A percentile compares a stretch with the other conserved stretches of the same genome.
phyloP scores from a whole-genome alignment of 2,329 filamentous ascomycete species.

The Monosporascus ibericus region DNA sequence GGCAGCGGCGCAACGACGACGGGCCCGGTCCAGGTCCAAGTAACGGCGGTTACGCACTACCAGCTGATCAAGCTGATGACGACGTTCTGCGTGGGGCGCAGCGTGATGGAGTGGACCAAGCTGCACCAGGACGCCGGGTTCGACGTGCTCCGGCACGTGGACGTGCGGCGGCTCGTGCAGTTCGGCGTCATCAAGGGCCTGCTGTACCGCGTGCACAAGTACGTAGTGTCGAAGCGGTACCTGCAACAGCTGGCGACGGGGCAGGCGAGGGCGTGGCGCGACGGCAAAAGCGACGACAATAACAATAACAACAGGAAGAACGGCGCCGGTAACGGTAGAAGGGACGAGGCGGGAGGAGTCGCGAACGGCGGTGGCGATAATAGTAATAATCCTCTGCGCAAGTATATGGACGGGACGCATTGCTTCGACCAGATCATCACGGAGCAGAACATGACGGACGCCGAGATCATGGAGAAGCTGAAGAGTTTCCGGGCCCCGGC shows the following conservation, averaged over 20 bases:
- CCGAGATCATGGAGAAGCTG: constrained; percentile 63
- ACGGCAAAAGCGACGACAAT: constrained; percentile 16
- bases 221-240: constrained; percentile 66
- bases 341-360: constrained; percentile 4
- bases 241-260: constrained; percentile 51
- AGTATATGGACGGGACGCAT: constrained; percentile 68
- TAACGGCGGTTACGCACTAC: constrained; percentile 43
- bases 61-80: constrained; percentile 79
- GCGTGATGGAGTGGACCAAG: constrained; percentile 81
- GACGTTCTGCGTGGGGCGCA: constrained; percentile 73
- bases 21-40: no score
- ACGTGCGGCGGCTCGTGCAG: constrained; percentile 86
- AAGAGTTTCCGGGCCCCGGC: constrained; percentile 48
- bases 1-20: constrained; percentile 1
- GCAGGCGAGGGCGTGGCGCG: constrained; percentile 32
- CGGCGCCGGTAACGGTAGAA: constrained; percentile 6
- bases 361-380: constrained; percentile 7
- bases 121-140: constrained; percentile 62
- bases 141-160: constrained; percentile 66
- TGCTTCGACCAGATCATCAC: constrained; percentile 79
- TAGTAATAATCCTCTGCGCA: constrained; percentile 41
- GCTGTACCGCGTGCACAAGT: constrained; percentile 88
- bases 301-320: constrained; percentile 16
- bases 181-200: constrained; percentile 96
- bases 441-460: constrained; percentile 64